Base-by-base conservation (phyloP, 2,329 filamentous ascomycete genomes). In the Ramularia collo-cygni region DNA sequence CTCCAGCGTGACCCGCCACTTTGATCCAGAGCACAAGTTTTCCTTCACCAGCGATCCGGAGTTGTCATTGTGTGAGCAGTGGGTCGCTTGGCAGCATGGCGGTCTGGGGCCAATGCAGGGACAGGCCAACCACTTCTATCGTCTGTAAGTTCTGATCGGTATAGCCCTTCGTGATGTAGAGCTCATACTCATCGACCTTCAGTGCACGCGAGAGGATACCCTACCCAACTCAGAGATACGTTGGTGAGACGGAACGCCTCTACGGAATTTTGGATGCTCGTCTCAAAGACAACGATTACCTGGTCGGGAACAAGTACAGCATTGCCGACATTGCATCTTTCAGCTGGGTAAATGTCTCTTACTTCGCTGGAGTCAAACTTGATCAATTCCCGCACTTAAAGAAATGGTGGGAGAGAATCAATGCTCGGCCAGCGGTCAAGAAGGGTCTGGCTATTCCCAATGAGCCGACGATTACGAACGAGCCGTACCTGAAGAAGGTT, bases 51-150 rank as follows among this genome's bases (percentile, higher is more conserved):
- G 74, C 24, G 60, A 65, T 30, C 62, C 70, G 30, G 67, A 74
- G 50, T 45, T 68, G 27, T 64, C 62, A 5, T 55, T 64, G 28
- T 66, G 65, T 28, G 74, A 79, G 64, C 72, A 77, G 58, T 83
- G 79, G 79, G 43, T 59, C 47, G 72, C 74, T 28, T 83, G 77
- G 76, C 67, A 68, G 53, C 65, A 69, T 38, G 66, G 46, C 2
- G 44, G 45, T 28, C 36, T 48, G 13, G 45, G 43, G 16, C 47
- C 46, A 4, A 57, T 67, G 65, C 67, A 70, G 42, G 66, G 64
- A 14, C 54, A 59, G 36, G 54, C 55, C 2, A 58, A 58, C 34
- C 55, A 58, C 51, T 55, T 24, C 21, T 24, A 24, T 10, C 21
- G 21, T 24, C 21, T 24, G n/a, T n/a, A n/a, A 28, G 37, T 46